Evolutionary conservation across 345 rosid genomes (phyloP), one percentile per base, ranked within the genome.

Genomic region (Pistacia integerrima): DNA sequence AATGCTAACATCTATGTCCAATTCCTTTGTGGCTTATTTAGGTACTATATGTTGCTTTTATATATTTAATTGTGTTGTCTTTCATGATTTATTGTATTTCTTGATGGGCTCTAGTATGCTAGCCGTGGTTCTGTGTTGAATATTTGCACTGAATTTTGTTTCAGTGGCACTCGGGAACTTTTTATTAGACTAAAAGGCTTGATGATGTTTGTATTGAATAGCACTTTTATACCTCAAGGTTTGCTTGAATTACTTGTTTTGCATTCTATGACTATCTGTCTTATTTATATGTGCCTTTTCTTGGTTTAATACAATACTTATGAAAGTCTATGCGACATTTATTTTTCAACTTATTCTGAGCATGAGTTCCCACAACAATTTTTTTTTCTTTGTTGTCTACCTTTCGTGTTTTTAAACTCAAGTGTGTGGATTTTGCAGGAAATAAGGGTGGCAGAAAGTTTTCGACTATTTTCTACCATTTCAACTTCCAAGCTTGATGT

Each of bases 381-480:
- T 17, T 56, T 28, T 57, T 72, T 73, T 14, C 2, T 28, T 72
- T 41, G 5, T 67, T 38, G 49, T 67, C 25, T 10, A 0, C 52
- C 67, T 76, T 14, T 66, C 14, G 14, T 54, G 38, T 76, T 18
- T 61, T 16, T 56, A 46, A 17, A 11, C 36, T 78, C 56, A 48
- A 22, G 18, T 17, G 63, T 76, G 65, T 67, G 36, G 38, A 30
- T 82, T 79, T 73, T 78, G 77, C 93, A 95, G 98, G 97, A 87
- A 86, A 90, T 93, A 86, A 84, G 82, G 73, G 91, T 89, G 56
- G 87, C 94, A 1, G 99, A 92, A 78, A 90, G 87, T 83, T 96
- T 96, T 79, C 89, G 91, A 65, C 77, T 95, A 68, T 95, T 95
- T 82, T 91, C 97, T 66, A 92, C 99, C 55, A 85, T 91, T 70